These are phyloP conservation scores for Cladophialophora exuberans DNA, from an alignment of 2,329 filamentous ascomycete genomes.

Conservation along the genomic window DNA sequence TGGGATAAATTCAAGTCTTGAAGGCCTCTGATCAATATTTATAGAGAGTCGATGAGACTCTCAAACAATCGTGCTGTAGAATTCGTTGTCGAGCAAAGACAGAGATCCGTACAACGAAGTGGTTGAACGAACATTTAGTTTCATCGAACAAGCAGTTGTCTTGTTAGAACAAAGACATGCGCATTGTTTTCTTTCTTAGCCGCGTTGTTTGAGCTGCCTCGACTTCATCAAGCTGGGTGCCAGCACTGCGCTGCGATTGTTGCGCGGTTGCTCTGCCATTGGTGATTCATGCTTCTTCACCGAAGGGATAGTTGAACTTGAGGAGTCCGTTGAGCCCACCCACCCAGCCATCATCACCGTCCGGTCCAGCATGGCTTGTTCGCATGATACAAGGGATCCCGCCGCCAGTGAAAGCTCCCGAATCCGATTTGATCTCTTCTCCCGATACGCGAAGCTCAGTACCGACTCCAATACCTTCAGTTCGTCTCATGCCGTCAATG, in stretches of 20 bases:
- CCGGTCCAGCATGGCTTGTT: constrained; percentile 52
- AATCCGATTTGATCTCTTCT: constrained; percentile 64
- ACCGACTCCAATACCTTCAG: constrained; percentile 69
- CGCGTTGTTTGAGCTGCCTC: neutral
- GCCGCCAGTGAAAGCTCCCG: constrained; percentile 68
- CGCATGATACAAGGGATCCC: constrained; percentile 93
- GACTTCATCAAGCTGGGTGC: neutral
- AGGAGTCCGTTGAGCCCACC: constrained; percentile 88
- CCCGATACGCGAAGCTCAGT: constrained; percentile 88
- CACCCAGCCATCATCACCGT: constrained; percentile 88
- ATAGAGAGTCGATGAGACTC: no score
- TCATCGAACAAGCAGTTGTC: no score
- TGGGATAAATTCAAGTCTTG: no score
- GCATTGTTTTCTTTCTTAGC: no score
- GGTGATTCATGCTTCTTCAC: constrained; percentile 59
- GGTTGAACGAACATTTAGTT: no score
- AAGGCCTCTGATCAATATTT: no score
- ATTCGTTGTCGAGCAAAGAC: no score
- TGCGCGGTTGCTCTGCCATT: no score
- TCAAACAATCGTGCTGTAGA: no score
- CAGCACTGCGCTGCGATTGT: no score
- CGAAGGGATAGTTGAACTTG: constrained; percentile 98
- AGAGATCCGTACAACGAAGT: no score
- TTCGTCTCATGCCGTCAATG: constrained; percentile 72
- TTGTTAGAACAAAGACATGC: no score